These are phyloP conservation scores for Phaeoacremonium minimum DNA, from an alignment of 2,329 filamentous ascomycete genomes.

Conservation along the genomic window DNA sequence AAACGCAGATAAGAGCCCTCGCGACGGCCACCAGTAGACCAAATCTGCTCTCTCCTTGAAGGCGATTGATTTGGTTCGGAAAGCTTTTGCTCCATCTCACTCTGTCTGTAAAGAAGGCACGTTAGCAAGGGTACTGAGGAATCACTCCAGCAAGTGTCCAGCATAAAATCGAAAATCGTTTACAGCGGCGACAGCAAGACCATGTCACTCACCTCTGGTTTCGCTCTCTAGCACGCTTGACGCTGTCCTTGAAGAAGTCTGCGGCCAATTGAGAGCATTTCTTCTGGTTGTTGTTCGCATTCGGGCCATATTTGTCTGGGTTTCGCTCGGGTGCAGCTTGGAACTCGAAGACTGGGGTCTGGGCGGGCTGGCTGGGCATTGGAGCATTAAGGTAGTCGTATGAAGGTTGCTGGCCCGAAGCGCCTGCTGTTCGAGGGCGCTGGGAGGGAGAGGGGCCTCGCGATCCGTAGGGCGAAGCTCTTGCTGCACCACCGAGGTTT, in stretches of 20 bases:
- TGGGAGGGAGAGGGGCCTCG: constrained; percentile 66
- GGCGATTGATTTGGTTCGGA: constrained; percentile 62
- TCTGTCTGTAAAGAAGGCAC: constrained; percentile 61
- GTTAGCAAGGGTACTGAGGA: background rate
- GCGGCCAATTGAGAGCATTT: constrained; percentile 68
- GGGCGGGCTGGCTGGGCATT: constrained; percentile 54
- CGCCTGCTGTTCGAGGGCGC: constrained; percentile 81
- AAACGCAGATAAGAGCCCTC: constrained; percentile 71
- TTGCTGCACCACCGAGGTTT: constrained; percentile 73
- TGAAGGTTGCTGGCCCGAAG: constrained; percentile 54
- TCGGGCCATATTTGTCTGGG: constrained; percentile 69
- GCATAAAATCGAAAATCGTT: background rate
- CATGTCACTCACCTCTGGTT: constrained; percentile 74
- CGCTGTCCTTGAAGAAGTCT: constrained; percentile 98
- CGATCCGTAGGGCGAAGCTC: constrained; percentile 65
- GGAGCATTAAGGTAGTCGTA: constrained; percentile 68
- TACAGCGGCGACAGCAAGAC: background rate
- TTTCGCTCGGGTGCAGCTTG: constrained; percentile 78
- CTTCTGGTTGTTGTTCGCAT: constrained; percentile 66
- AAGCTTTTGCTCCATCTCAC: constrained; percentile 84
- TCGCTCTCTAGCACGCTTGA: constrained; percentile 89
- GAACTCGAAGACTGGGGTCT: constrained; percentile 62
- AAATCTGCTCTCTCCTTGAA: constrained; percentile 45
- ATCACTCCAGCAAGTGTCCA: background rate
- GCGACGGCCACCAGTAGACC: constrained; percentile 31